phyloP scores from a whole-genome alignment of 2,329 filamentous ascomycete species.

The Exophiala sp. region DNA sequence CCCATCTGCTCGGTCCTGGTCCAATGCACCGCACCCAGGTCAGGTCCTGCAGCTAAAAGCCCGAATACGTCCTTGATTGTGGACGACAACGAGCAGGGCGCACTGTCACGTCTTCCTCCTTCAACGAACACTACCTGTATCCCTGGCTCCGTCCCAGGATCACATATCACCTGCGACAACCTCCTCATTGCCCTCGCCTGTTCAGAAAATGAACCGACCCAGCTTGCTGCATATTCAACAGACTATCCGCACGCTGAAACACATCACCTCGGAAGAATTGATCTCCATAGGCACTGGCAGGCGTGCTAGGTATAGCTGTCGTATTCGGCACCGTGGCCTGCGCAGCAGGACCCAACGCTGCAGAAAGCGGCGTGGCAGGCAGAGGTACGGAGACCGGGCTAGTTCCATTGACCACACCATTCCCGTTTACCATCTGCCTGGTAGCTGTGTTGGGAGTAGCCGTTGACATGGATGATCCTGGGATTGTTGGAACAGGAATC shows the following conservation, averaged over 20 bases:
- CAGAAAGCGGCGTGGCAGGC: conserved; percentile 84
- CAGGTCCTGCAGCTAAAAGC: too few species aligned
- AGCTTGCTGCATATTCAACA: conserved; percentile 37
- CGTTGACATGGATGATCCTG: conserved; percentile 27
- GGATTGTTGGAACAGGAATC: conserved; percentile 14
- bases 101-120: too few species aligned
- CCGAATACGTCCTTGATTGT: too few species aligned
- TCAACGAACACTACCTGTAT: too few species aligned
- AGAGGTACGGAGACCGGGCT: conserved; percentile 50
- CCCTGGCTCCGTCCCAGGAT: too few species aligned
- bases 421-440: conserved; percentile 10
- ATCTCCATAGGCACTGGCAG: conserved; percentile 47
- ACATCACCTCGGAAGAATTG: conserved; percentile 49
- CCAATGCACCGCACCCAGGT: too few species aligned
- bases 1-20: too few species aligned
- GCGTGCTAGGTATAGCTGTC: conserved; percentile 37
- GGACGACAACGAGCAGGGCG: too few species aligned
- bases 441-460: conserved; percentile 2
- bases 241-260: conserved; percentile 47
- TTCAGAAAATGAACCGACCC: conserved; percentile 20
- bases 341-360: conserved; percentile 81
- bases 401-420: conserved; percentile 7
- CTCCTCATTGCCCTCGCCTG: conserved; percentile 1
- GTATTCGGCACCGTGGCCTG: conserved; percentile 77
- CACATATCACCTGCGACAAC: too few species aligned